Evolutionary conservation across 108 stramenopile species (phyloP).

Genomic region (Skeletonema potamos): DNA sequence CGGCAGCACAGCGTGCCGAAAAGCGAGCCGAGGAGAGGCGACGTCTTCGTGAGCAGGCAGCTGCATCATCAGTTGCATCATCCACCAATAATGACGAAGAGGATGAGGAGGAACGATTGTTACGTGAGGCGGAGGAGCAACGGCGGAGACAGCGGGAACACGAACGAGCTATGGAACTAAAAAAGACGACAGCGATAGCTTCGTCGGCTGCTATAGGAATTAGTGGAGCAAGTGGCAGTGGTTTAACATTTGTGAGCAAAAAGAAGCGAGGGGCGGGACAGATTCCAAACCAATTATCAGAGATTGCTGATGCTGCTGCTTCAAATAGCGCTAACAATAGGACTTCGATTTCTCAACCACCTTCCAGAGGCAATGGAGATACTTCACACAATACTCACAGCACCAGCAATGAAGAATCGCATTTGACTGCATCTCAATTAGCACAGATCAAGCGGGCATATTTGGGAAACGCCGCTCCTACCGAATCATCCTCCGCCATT

Average conservation of each 20-base stretch:
- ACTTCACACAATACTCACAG: background rate
- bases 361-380: background rate
- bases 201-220: background rate
- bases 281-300: background rate
- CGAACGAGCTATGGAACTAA: conserved; percentile 12
- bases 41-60: conserved; percentile 9
- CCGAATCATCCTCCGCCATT: conserved; percentile 3
- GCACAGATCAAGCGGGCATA: conserved; percentile 62
- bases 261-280: conserved; percentile 42
- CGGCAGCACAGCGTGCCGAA: conserved; percentile 69
- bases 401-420: conserved; percentile 26
- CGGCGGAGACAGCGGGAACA: conserved; percentile 17
- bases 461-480: conserved; percentile 58
- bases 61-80: conserved; percentile 9
- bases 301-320: background rate
- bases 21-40: conserved; percentile 54
- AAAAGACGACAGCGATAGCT: background rate
- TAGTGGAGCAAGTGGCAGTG: background rate
- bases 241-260: conserved; percentile 59
- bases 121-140: conserved; percentile 17
- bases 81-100: conserved; percentile 8
- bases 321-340: conserved; percentile 11
- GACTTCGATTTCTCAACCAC: background rate
- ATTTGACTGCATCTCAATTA: conserved; percentile 41
- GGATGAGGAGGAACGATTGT: conserved; percentile 19